phyloP scores from a whole-genome alignment of 1,139 yeast species.

The Nadsonia starkeyi-henricii region DNA sequence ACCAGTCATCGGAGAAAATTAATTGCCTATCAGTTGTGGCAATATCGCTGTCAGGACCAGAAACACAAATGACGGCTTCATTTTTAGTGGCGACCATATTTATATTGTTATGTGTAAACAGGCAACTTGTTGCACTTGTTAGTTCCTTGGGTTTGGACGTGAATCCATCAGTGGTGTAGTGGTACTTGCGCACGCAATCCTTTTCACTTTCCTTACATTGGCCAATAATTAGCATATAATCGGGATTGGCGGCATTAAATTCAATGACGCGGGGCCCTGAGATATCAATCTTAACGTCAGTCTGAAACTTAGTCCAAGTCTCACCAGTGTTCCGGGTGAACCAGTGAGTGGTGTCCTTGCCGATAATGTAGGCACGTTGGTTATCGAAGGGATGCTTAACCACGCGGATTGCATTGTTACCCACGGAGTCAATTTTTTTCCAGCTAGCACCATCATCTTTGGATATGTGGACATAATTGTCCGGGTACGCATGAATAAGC shows the following conservation, averaged over 20 bases:
- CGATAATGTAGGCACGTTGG: conserved; percentile 40
- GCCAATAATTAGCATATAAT: conserved; percentile 30
- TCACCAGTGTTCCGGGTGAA: conserved; percentile 45
- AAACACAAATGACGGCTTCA: conserved; percentile 37
- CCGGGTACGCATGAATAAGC: conserved; percentile 7
- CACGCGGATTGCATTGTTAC: conserved; percentile 19
- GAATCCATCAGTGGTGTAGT: conserved; percentile 43
- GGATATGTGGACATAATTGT: conserved; percentile 30
- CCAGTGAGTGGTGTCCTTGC: conserved; percentile 30
- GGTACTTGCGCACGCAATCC: conserved; percentile 29
- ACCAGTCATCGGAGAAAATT: conserved; percentile 40
- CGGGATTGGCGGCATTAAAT: conserved; percentile 32
- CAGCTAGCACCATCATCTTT: conserved; percentile 47
- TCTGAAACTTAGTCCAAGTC: conserved; percentile 37
- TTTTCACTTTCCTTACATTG: conserved; percentile 17
- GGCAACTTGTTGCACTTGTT: conserved; percentile 13
- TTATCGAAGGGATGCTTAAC: conserved; percentile 33
- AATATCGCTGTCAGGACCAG: conserved; percentile 29
- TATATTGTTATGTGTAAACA: conserved; percentile 39
- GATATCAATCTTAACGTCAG: conserved; percentile 15
- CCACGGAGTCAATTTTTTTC: conserved; percentile 25
- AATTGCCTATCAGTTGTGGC: conserved; percentile 28
- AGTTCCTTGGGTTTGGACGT: conserved; percentile 29
- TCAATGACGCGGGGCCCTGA: conserved; percentile 14
- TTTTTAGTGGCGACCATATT: conserved; percentile 30